These are phyloP conservation scores for Penicillium corylophilum DNA, from an alignment of 2,329 filamentous ascomycete species.

Conservation along the genomic window DNA sequence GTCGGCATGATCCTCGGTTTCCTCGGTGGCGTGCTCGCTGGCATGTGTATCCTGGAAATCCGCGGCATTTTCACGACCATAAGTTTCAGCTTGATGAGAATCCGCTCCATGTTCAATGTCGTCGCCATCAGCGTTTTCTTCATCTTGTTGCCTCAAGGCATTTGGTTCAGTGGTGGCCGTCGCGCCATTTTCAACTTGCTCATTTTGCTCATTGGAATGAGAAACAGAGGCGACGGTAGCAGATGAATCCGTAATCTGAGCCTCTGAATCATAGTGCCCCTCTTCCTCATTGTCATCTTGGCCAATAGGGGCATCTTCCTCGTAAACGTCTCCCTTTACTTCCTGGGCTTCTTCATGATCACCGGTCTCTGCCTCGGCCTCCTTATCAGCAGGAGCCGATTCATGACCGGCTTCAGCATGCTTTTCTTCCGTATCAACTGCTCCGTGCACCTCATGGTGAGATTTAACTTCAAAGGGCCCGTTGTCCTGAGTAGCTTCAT, in stretches of 20 bases:
- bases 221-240: slow-evolving; percentile 27
- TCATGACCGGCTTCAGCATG: background rate
- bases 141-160: slow-evolving; percentile 8
- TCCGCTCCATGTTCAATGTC: slow-evolving; percentile 14
- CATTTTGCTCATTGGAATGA: slow-evolving; percentile 12
- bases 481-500: slow-evolving; percentile 1
- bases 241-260: slow-evolving; percentile 30
- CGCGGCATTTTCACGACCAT: slow-evolving; percentile 8
- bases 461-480: background rate
- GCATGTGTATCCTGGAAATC: slow-evolving; percentile 8
- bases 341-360: slow-evolving; percentile 2
- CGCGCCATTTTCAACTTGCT: slow-evolving; percentile 15
- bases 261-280: slow-evolving; percentile 29
- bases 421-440: background rate
- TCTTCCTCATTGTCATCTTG: slow-evolving; percentile 13
- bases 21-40: slow-evolving; percentile 12
- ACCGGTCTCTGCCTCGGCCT: background rate
- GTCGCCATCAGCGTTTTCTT: slow-evolving; percentile 11
- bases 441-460: background rate
- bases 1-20: slow-evolving; percentile 9
- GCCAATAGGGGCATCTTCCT: slow-evolving; percentile 10
- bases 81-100: slow-evolving; percentile 13
- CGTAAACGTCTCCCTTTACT: slow-evolving; percentile 15
- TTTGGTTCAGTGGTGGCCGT: slow-evolving; percentile 5
- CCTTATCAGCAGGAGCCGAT: background rate